phyloP scores from a whole-genome alignment of 495 filamentous ascomycete genomes.

The Monascus purpureus region DNA sequence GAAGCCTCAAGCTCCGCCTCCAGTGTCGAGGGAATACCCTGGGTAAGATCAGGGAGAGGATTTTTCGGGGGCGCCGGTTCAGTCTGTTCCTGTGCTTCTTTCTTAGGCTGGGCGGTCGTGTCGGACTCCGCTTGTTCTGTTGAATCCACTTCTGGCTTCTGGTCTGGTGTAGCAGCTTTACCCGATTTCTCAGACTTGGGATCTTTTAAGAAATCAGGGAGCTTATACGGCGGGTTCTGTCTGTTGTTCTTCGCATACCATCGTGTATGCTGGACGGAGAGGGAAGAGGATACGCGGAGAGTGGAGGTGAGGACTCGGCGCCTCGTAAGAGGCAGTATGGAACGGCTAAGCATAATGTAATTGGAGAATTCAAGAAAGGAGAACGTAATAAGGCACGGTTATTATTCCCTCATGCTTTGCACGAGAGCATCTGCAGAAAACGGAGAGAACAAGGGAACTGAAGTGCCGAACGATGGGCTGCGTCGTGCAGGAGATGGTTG shows the following conservation, averaged over 20 bases:
- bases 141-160: slow-evolving; percentile 14
- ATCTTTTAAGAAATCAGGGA: slow-evolving; percentile 22
- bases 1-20: slow-evolving; percentile 48
- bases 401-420: slow-evolving; percentile 17
- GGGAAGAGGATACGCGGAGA: slow-evolving; percentile 16
- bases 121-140: slow-evolving; percentile 31
- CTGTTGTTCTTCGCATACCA: slow-evolving; percentile 35
- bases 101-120: slow-evolving; percentile 22
- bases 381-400: slow-evolving; percentile 1
- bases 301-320: slow-evolving; percentile 25
- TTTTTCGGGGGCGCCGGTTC: slow-evolving; percentile 10
- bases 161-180: slow-evolving; percentile 5
- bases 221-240: slow-evolving; percentile 30
- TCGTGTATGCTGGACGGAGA: slow-evolving; percentile 23
- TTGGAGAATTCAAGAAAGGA: slow-evolving; percentile 1
- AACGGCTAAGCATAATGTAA: slow-evolving; percentile 32
- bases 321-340: slow-evolving; percentile 32
- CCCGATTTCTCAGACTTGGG: slow-evolving; percentile 11
- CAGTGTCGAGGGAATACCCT: slow-evolving; percentile 82
- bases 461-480: background rate
- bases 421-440: slow-evolving; percentile 1
- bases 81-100: background rate
- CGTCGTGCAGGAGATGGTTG: background rate
- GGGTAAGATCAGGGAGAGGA: slow-evolving; percentile 73
- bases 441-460: background rate